Evolutionary conservation across 2,329 filamentous ascomycete genomes (phyloP).

Genomic region (Fusarium virguliforme): DNA sequence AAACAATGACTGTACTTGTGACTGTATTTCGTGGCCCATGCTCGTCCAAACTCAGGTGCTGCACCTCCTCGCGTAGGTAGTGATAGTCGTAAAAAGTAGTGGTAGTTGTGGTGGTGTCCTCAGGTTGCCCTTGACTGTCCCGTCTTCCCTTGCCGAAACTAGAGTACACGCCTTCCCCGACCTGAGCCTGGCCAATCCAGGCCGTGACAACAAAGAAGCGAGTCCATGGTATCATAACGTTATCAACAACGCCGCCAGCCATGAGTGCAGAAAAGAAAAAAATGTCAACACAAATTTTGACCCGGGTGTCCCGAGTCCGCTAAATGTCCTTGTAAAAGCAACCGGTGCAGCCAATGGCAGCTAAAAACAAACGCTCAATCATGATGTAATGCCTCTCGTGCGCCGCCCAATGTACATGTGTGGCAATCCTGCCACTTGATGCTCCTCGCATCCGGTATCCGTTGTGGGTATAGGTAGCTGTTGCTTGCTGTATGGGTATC

Average conservation of each 20-base stretch:
- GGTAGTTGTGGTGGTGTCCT: constrained; percentile 18
- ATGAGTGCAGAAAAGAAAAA: constrained; percentile 41
- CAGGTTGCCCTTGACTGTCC: constrained; percentile 47
- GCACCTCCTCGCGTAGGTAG: constrained; percentile 29
- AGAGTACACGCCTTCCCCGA: constrained; percentile 51
- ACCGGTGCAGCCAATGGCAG: constrained; percentile 46
- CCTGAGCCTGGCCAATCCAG: constrained; percentile 39
- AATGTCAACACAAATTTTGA: constrained; percentile 37
- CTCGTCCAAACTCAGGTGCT: constrained; percentile 19
- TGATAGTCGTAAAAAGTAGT: background rate
- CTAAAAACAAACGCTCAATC: constrained; percentile 49
- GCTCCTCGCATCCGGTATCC: constrained; percentile 19
- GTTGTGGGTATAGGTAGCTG: constrained; percentile 37
- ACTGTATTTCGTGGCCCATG: constrained; percentile 18
- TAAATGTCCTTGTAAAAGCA: constrained; percentile 42
- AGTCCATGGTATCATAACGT: constrained; percentile 55
- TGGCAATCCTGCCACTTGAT: constrained; percentile 36
- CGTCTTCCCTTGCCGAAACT: constrained; percentile 43
- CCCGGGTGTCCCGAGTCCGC: constrained; percentile 33
- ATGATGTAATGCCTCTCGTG: constrained; percentile 51
- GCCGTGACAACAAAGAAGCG: constrained; percentile 42
- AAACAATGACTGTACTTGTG: constrained; percentile 31
- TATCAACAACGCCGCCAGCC: constrained; percentile 45
- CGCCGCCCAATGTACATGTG: constrained; percentile 53
- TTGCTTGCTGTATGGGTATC: constrained; percentile 38